Evolutionary conservation across 352 stramenopile genomes (phyloP), one percentile per base, ranked within the genome.

Genomic region (Pythium biforme): DNA sequence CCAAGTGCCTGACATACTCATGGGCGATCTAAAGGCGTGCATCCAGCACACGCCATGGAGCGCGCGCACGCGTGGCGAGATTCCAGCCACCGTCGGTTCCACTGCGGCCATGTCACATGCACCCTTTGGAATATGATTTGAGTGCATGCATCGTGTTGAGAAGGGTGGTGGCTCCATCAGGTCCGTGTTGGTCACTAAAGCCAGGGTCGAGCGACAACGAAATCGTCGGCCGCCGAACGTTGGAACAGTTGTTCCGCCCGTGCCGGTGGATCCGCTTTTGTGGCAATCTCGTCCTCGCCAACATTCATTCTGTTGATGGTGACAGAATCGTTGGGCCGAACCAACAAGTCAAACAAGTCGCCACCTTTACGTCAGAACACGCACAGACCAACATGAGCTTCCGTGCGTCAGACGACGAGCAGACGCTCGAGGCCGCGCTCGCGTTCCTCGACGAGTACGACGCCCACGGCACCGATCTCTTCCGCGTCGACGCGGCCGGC

Each of bases 381-480:
- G 40, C 40, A 10, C 12, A 48, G 10, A 48, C 48, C 48, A 55
- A 37, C 29, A 43, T 57, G 50, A 47, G 14, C 22, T 39, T 47
- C 15, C 22, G n/a, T 2, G 14, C 50, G 12, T 20, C 33, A 33
- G 55, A 54, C 11, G 55, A 65, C 20, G 37, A 65, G 23, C 34
- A 43, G 19, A 29, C 58, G 9, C 49, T 59, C 14, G 31, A 58
- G 34, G 58, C 37, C 11, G 58, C 49, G 39, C 49, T 65, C 48
- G 58, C 33, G 23, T 49, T 66, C 5, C 50, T 66, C 6, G 59
- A 66, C 4, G 59, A 60, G 14, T 65, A 59, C 33, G 58, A 58
- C 22, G 56, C 11, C 3, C 29, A 47, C 11, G 46, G 17, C 10
- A 45, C 52, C 19, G 56, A 63, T 6, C 56, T 63, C 45, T 63